A percentile compares a stretch with the other conserved stretches of the same genome.
Conservation (phyloP, 768 basidiomycete species). For the Harrya chromipes region DNA sequence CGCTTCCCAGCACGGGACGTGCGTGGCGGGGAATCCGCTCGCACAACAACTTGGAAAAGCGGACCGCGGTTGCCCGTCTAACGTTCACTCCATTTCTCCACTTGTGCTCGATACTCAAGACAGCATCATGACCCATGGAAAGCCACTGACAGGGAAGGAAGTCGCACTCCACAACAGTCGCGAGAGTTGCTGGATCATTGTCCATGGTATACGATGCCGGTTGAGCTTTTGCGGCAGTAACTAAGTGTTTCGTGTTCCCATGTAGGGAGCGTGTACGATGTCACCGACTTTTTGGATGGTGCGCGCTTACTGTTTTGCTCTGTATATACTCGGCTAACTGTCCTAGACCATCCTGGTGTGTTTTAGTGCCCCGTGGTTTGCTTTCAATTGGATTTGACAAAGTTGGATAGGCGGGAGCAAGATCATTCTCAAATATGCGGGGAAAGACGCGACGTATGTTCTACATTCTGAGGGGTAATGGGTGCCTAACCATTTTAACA, state of each 20-base stretch:
- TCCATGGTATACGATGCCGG: slow-evolving; percentile 55
- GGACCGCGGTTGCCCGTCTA: neutral
- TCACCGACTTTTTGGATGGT: slow-evolving; percentile 76
- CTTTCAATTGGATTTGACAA: neutral
- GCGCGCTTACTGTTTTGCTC: slow-evolving; percentile 8
- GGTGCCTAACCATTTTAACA: slow-evolving; percentile 24
- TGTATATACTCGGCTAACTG: neutral
- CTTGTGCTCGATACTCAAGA: neutral
- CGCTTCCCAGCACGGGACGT: slow-evolving; percentile 2
- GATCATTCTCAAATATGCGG: slow-evolving; percentile 86
- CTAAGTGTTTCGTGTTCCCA: slow-evolving; percentile 1
- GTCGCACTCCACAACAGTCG: slow-evolving; percentile 55
- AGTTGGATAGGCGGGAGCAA: slow-evolving; percentile 61
- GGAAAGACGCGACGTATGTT: slow-evolving; percentile 82
- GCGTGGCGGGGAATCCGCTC: slow-evolving; percentile 7
- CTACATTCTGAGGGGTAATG: neutral
- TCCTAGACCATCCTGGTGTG: slow-evolving; percentile 62
- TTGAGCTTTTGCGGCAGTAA: neutral
- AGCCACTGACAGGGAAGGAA: slow-evolving; percentile 42
- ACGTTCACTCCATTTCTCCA: neutral
- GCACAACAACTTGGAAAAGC: neutral
- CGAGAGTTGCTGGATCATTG: slow-evolving; percentile 79
- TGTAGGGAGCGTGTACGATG: slow-evolving; percentile 71
- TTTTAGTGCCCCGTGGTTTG: neutral
- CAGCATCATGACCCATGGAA: slow-evolving; percentile 13